Base-by-base conservation (phyloP, 2,329 filamentous ascomycete genomes). In the Fusarium annulatum region DNA sequence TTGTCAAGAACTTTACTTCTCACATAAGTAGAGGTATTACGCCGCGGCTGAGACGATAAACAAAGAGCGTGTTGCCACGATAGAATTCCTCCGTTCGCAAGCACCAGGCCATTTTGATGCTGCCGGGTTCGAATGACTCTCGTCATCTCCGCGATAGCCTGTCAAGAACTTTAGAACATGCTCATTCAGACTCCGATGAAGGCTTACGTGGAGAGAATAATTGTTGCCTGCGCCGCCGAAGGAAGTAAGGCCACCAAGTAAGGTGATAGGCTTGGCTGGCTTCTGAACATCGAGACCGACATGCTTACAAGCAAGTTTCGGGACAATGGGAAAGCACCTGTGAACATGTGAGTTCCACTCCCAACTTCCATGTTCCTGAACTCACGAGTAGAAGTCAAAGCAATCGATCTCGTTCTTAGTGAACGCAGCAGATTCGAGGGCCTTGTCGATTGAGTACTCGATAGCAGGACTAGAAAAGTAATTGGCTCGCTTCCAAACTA, bases 201-300 rank as follows among this genome's bases (percentile, higher is more conserved):
- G 80, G 80, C 82, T 77, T 79, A 88, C 90, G 81, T 93, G 91
- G 86, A 92, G 89, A 0, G 89, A 91, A 67, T 93, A 93, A 61
- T 93, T 93, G 71, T 93, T 93, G 0, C 91, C 91, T 10, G 91
- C 91, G 1, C 91, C 91, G 1, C 91, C 91, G 66, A 93, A 93
- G 2, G 88, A 91, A 9, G 91, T 93, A 60, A 93, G 76, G 0
- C 91, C 91, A 1, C 91, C 91, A 0, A 93, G 83, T 1, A 93
- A 79, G 0, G 89, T 92, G 26, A 92, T 85, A 0, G 88, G 85
- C 69, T 88, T 90, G 4, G 80, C 36, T 3, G 83, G 77, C 3
- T 83, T 79, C 0, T 79, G 79, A 1, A 88, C 81, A 0, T 87
- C 83, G 3, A 93, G 77, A 1, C 85, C 85, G 1, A 93, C 85